Base-by-base conservation (phyloP, 1,284 basidiomycete genomes). In the Trametes pubescens region DNA sequence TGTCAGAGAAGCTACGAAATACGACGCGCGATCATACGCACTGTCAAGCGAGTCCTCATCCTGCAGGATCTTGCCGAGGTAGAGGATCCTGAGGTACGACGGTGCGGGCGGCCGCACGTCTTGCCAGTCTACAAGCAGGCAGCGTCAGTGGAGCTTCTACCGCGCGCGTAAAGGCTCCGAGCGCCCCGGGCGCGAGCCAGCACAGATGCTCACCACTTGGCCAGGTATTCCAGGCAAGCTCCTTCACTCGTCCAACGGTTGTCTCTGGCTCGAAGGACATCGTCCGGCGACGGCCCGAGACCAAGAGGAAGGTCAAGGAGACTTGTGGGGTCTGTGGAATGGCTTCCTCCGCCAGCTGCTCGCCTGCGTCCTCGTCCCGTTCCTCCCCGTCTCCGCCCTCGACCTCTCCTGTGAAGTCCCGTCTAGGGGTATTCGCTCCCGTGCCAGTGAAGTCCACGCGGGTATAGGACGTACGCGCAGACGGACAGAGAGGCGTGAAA, bases 201-300 rank as follows among this genome's bases (percentile, higher is more conserved):
- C 26, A 38, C 26, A 18, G 56, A 35, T 22, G 26, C 86, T 76
- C 72, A 90, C 92, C 91, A 69, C 81, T 80, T 35, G 92, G 91
- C 93, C 93, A 95, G 54, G 87, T 85, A 78, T 89, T 91, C 92
- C 92, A 94, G 51, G 91, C 86, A 53, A 94, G 81, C 78, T 95
- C 93, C 78, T 95, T 95, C 61, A 93, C 88, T 66, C 93, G 80
- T 14, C 92, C 91, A 18, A 95, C 80, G 0, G 91, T 92, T 38
- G 86, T 89, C 71, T 89, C 87, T 10, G 92, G 91, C 53, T 93
- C 91, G 70, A 95, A 95, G 0, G 85, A 80, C 84, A 93, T 92
- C 1, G 87, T 87, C 70, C 88, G 82, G 62, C 89, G 81, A 54
- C 85, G 80, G 0, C 93, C 93, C 1, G 90, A 89, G 34, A 94